A percentile compares a stretch with the other conserved stretches of the same genome.
Conservation (phyloP, 352 stramenopile species). For the Pythium brachiatum region DNA sequence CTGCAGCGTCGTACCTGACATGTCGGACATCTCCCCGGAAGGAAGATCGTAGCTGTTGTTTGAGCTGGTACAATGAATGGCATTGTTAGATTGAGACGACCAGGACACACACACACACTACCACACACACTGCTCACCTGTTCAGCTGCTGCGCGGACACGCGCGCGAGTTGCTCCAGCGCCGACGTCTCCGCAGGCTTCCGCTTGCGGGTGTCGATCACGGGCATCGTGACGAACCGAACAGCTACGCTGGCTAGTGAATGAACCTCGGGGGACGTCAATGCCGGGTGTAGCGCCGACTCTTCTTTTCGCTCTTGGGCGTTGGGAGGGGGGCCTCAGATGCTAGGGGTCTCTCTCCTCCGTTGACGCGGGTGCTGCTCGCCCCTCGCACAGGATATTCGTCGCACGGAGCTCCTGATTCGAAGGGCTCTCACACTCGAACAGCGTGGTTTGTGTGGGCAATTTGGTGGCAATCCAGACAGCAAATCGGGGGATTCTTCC, state of each 20-base stretch:
- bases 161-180: slow-evolving; percentile 18
- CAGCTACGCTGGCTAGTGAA: neutral
- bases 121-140: slow-evolving; percentile 7
- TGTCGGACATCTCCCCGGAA: neutral
- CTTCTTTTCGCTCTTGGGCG: neutral
- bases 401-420: neutral
- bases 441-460: neutral
- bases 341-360: neutral
- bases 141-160: slow-evolving; percentile 18
- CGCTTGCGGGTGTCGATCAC: slow-evolving; percentile 30
- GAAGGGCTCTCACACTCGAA: neutral
- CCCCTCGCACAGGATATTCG: neutral
- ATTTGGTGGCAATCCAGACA: slow-evolving; percentile 3
- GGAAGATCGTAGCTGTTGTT: slow-evolving; percentile 1
- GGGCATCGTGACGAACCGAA: slow-evolving; percentile 10
- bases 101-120: neutral
- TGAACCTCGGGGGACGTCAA: neutral
- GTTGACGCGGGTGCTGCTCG: neutral
- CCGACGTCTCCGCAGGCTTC: slow-evolving; percentile 13
- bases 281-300: neutral
- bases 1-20: slow-evolving; percentile 5
- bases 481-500: slow-evolving; percentile 19
- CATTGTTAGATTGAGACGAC: neutral
- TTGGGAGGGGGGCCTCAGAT: neutral
- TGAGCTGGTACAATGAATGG: neutral